phyloP scores from a whole-genome alignment of 2,329 filamentous ascomycete genomes.

The Penicillium corylophilum region DNA sequence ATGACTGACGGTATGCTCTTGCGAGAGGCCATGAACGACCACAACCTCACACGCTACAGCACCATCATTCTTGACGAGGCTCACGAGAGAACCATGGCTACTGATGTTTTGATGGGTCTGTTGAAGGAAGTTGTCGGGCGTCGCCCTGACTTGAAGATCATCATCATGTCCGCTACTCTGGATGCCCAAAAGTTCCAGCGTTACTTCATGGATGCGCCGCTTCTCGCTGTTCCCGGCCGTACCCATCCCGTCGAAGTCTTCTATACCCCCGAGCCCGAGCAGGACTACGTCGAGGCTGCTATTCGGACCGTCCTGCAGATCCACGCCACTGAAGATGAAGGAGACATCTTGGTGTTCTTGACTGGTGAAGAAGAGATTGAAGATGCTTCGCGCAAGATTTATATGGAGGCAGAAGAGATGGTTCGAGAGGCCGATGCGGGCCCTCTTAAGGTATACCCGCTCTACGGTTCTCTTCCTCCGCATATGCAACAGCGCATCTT shows the following conservation, averaged over 20 bases:
- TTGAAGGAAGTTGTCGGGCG: conserved; percentile 84
- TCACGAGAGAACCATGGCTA: conserved; percentile 94
- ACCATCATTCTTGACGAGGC: conserved; percentile 98
- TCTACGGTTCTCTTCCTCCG: conserved; percentile 91
- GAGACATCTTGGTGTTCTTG: conserved; percentile 90
- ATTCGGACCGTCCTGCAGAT: conserved; percentile 95
- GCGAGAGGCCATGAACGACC: conserved; percentile 94
- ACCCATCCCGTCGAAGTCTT: conserved; percentile 98
- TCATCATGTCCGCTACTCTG: conserved; percentile 97
- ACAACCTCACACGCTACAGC: conserved; percentile 86
- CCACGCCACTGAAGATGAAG: conserved; percentile 86
- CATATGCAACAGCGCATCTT: conserved; percentile 95
- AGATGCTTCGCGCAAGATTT: conserved; percentile 89
- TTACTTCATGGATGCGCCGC: conserved; percentile 92
- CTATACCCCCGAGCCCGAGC: conserved; percentile 93
- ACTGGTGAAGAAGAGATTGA: conserved; percentile 99
- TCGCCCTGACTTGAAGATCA: conserved; percentile 89
- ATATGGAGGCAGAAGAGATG: conserved; percentile 87
- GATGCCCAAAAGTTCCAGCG: conserved; percentile 97
- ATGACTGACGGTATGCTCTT: conserved; percentile 99
- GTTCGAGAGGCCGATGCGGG: conserved; percentile 87
- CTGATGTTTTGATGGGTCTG: conserved; percentile 95
- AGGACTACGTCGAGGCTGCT: conserved; percentile 94
- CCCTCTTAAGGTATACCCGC: conserved; percentile 83
- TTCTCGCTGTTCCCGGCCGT: conserved; percentile 90